These are phyloP conservation scores for Lyophyllum atratum DNA, from an alignment of 768 basidiomycete genomes.

Conservation along the genomic window DNA sequence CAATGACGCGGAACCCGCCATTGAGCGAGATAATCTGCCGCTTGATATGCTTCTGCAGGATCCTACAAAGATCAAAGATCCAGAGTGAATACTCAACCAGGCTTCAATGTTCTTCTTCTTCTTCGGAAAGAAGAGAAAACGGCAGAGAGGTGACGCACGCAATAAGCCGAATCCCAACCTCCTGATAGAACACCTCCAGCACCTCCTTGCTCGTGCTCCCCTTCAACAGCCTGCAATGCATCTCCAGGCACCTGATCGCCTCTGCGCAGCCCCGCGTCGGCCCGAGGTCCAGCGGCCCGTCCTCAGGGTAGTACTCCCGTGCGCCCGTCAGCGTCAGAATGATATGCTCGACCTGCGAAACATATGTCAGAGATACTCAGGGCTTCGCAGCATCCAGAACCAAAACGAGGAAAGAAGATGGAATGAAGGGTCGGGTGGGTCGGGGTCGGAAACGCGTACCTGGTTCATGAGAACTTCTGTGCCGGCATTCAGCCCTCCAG, in stretches of 20 bases:
- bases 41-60: constrained; percentile 95
- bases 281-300: constrained; percentile 74
- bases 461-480: constrained; percentile 96
- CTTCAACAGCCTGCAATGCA: constrained; percentile 87
- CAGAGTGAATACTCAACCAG: background rate
- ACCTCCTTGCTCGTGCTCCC: constrained; percentile 97
- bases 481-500: constrained; percentile 90
- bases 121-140: too few species aligned
- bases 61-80: constrained; percentile 55
- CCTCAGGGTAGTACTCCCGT: constrained; percentile 91
- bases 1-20: constrained; percentile 95
- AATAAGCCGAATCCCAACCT: constrained; percentile 89
- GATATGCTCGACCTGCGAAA: constrained; percentile 86
- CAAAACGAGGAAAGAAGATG: too few species aligned
- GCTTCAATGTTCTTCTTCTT: background rate
- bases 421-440: background rate
- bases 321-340: constrained; percentile 81
- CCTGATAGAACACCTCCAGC: constrained; percentile 96
- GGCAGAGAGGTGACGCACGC: constrained; percentile 49
- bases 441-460: constrained; percentile 38
- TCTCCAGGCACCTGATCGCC: constrained; percentile 85
- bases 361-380: background rate
- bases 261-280: constrained; percentile 89
- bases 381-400: too few species aligned
- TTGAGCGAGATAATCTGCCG: constrained; percentile 93